Conservation (phyloP, 2,329 filamentous ascomycete genomes). For the Colletotrichum somersetense region DNA sequence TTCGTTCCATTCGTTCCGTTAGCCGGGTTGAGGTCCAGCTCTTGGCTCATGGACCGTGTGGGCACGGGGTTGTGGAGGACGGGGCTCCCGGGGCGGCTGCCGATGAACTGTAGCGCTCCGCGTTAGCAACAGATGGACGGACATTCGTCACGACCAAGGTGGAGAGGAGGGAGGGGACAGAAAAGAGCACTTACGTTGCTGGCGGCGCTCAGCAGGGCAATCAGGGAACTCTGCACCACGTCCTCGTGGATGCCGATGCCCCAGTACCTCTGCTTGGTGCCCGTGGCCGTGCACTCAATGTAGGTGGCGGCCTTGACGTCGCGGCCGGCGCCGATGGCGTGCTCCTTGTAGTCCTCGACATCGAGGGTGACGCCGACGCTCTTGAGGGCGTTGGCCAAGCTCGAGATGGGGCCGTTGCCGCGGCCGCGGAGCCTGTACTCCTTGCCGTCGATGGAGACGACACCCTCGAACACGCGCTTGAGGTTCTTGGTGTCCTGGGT, state of each 20-base stretch:
- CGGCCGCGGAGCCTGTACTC: constrained; percentile 84
- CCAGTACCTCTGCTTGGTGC: constrained; percentile 81
- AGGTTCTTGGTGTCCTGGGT: constrained; percentile 83
- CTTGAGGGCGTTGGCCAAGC: constrained; percentile 84
- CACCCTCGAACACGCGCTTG: constrained; percentile 85
- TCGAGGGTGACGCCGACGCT: constrained; percentile 87
- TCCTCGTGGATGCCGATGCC: constrained; percentile 93
- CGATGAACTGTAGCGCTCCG: constrained; percentile 71
- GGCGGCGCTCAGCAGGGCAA: constrained; percentile 86
- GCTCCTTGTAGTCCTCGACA: constrained; percentile 95
- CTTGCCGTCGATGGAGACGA: constrained; percentile 83
- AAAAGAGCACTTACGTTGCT: constrained; percentile 76
- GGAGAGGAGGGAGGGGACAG: too few relatives aligned
- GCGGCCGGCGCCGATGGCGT: constrained; percentile 85
- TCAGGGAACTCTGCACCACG: constrained; percentile 89
- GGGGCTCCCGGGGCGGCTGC: constrained; percentile 77
- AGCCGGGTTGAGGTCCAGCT: constrained; percentile 51
- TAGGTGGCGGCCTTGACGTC: constrained; percentile 95
- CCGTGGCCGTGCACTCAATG: constrained; percentile 84
- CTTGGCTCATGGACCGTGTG: constrained; percentile 48
- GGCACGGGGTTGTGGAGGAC: constrained; percentile 57
- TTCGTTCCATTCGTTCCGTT: constrained; percentile 46
- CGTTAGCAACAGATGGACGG: constrained; percentile 31
- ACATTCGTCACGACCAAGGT: constrained; percentile 7
- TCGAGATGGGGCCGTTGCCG: constrained; percentile 92